Base-by-base conservation (phyloP, 75 land plant species). In the Selaginella tamariscina region DNA sequence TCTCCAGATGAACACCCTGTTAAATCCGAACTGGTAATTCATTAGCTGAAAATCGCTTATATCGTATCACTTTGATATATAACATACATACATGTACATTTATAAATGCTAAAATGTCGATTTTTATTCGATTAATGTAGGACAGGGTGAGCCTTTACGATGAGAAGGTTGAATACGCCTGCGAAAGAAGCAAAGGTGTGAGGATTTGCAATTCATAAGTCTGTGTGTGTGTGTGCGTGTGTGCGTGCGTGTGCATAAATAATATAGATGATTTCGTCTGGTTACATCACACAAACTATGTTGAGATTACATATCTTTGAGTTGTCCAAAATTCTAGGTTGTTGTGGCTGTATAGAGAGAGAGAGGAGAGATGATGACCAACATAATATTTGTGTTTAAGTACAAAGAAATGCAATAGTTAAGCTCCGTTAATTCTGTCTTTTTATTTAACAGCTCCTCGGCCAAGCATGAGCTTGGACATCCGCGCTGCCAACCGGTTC, bases 401-500 rank as follows among this genome's bases (percentile, higher is more conserved):
- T n/a, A n/a, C n/a, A n/a, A n/a, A n/a, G n/a, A 27, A 29, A 29
- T 32, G 30, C 15, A 21, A 57, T 23, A 44, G 22, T 60, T 70
- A 15, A 1, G 21, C 30, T 65, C 56, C 28, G 64, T 67, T 31
- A 31, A 15, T 31, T 56, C 56, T 49, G 0, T 31, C 20, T 68
- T 72, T 20, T 27, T 29, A 23, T 71, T 75, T 70, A 75, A 56
- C 69, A 83, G 88, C 78, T 22, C 84, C 83, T 11, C 77, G 79
- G 24, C 96, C 86, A 56, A 83, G 84, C 20, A 65, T 85, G 9
- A 79, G 73, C 39, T 32, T 90, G 18, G 83, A 90, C 75, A 49
- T 68, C 31, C 82, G 65, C 69, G 96, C 96, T 27, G 96, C 96
- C 33, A 74, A 92, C 30, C 85, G 96, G 32, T 81, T 90, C 54